Evolutionary conservation across 2,329 filamentous ascomycete species (phyloP).

Genomic region (Ophiocordyceps camponoti-floridani): DNA sequence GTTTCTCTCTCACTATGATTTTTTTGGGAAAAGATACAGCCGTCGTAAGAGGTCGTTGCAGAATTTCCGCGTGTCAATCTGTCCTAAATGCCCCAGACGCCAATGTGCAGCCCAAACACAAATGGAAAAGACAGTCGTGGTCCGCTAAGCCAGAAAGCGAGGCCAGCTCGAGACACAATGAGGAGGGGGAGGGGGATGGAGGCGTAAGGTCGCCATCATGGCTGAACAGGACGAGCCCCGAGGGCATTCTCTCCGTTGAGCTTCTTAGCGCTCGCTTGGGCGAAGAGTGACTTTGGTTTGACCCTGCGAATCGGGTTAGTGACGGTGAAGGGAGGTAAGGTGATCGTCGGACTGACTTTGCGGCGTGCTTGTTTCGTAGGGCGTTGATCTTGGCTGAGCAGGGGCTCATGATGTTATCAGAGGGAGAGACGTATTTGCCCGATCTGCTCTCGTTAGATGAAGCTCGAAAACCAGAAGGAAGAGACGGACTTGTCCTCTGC

Average conservation of each 20-base stretch:
- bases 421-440: slow-evolving; percentile 52
- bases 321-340: not conserved
- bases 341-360: slow-evolving; percentile 40
- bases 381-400: slow-evolving; percentile 69
- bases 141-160: not conserved
- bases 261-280: slow-evolving; percentile 46
- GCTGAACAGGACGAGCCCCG: slow-evolving; percentile 17
- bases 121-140: not conserved
- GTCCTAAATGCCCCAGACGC: not conserved
- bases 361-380: slow-evolving; percentile 62
- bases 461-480: not conserved
- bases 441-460: not conserved
- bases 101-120: not conserved
- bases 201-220: slow-evolving; percentile 2
- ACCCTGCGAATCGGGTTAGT: slow-evolving; percentile 20
- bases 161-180: not conserved
- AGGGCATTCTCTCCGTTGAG: slow-evolving; percentile 28
- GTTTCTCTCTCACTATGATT: not conserved
- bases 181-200: not conserved
- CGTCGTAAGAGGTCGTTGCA: slow-evolving; percentile 8
- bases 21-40: not conserved
- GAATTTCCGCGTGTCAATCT: not conserved
- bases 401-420: slow-evolving; percentile 78
- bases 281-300: slow-evolving; percentile 52
- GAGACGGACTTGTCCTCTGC: slow-evolving; percentile 43